These are phyloP conservation scores for Lactuca sativa DNA, from an alignment of 129 eudicot genomes.

Conservation along the genomic window DNA sequence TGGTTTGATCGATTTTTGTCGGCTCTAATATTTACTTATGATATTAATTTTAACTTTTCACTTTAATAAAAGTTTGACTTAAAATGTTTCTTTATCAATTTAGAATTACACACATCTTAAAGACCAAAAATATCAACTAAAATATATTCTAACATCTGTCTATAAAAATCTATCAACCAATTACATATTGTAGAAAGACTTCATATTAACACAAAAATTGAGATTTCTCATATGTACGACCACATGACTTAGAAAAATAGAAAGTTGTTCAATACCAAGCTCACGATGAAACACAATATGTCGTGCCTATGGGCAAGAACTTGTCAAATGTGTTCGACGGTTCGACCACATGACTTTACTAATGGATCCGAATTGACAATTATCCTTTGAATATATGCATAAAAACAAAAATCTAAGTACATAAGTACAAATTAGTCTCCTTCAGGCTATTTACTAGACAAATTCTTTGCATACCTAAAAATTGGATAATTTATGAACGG, in stretches of 20 bases:
- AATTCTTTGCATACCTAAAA: not conserved
- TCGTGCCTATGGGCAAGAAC: not conserved
- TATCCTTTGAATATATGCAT: not conserved
- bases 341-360: slow-evolving; percentile 3
- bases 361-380: not conserved
- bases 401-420: not conserved
- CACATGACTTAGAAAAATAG: not conserved
- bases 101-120: too few species aligned
- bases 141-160: too few species aligned
- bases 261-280: not conserved
- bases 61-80: too few species aligned
- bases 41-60: too few species aligned
- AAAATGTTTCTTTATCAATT: too few species aligned
- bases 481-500: too few species aligned
- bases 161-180: too few species aligned
- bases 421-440: not conserved
- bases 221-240: not conserved
- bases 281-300: not conserved
- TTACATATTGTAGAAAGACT: too few species aligned
- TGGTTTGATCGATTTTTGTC: too few species aligned
- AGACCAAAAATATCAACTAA: too few species aligned
- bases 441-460: not conserved
- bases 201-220: not conserved
- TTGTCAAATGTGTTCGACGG: slow-evolving; percentile 6
- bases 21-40: too few species aligned